Conservation (phyloP, 345 rosid species). For the Lumnitzera littorea region DNA sequence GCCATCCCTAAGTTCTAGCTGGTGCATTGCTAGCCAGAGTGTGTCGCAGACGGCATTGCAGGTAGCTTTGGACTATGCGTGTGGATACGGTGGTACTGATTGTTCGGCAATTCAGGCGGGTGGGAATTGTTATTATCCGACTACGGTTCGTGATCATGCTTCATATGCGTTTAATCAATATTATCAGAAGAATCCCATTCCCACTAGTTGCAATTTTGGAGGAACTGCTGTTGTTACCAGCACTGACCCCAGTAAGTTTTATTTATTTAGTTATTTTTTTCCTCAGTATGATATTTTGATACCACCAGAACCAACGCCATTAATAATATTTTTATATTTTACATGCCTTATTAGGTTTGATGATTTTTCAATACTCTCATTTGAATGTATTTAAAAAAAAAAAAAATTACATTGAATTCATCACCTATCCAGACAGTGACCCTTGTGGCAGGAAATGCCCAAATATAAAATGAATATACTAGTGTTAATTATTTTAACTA, state of each 20-base stretch:
- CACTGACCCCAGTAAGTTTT: constrained; percentile 73
- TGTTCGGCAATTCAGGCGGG: constrained; percentile 57
- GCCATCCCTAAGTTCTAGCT: constrained; percentile 37
- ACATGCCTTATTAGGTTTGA: too few species aligned
- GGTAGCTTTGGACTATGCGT: constrained; percentile 80
- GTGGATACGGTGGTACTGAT: constrained; percentile 77
- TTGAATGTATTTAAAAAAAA: too few species aligned
- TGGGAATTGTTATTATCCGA: constrained; percentile 61
- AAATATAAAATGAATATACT: too few species aligned
- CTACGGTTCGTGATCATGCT: constrained; percentile 55
- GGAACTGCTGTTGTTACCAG: constrained; percentile 75
- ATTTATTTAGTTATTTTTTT: too few species aligned
- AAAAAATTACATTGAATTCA: too few species aligned
- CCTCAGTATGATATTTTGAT: too few species aligned
- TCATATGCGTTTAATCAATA: constrained; percentile 77
- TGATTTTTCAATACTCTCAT: too few species aligned
- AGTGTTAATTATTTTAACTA: too few species aligned
- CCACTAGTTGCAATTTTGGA: constrained; percentile 76
- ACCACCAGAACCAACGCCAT: too few species aligned
- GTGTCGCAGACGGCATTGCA: constrained; percentile 58
- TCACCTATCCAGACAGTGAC: too few species aligned
- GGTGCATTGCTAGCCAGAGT: constrained; percentile 82
- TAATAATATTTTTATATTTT: too few species aligned
- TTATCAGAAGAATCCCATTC: constrained; percentile 66
- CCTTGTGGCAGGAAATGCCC: too few species aligned